Evolutionary conservation across 495 filamentous ascomycete species (phyloP).

Genomic region (Xylaria sp.): DNA sequence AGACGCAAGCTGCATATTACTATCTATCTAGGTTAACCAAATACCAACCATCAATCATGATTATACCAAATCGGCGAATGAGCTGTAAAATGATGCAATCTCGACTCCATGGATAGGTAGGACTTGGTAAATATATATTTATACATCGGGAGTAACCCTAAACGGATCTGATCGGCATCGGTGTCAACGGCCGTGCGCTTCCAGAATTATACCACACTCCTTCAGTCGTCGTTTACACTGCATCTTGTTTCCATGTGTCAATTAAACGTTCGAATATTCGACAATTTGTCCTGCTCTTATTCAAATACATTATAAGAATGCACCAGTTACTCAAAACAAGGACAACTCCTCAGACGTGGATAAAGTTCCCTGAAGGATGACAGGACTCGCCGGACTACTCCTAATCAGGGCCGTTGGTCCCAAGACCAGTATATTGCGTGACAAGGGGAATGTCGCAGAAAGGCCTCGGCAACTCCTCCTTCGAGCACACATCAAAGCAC

Average conservation of each 20-base stretch:
- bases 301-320: neutral
- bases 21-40: too few relatives aligned
- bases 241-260: neutral
- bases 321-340: neutral
- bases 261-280: neutral
- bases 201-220: neutral
- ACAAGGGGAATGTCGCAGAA: conserved; percentile 11
- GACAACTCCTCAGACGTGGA: too few relatives aligned
- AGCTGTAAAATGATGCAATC: conserved; percentile 12
- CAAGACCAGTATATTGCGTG: conserved; percentile 4
- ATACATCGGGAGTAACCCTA: conserved; percentile 1
- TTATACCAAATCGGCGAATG: neutral
- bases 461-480: neutral
- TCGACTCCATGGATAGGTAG: neutral
- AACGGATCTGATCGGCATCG: neutral
- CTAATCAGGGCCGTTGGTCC: conserved; percentile 2
- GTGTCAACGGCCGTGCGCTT: neutral
- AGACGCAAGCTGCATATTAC: neutral
- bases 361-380: neutral
- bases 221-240: neutral
- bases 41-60: neutral
- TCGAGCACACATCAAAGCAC: neutral
- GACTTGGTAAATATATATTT: neutral
- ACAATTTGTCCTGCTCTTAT: neutral
- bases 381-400: neutral